Evolutionary conservation across 2,329 filamentous ascomycete genomes (phyloP).

Genomic region (Colletotrichum salicis): DNA sequence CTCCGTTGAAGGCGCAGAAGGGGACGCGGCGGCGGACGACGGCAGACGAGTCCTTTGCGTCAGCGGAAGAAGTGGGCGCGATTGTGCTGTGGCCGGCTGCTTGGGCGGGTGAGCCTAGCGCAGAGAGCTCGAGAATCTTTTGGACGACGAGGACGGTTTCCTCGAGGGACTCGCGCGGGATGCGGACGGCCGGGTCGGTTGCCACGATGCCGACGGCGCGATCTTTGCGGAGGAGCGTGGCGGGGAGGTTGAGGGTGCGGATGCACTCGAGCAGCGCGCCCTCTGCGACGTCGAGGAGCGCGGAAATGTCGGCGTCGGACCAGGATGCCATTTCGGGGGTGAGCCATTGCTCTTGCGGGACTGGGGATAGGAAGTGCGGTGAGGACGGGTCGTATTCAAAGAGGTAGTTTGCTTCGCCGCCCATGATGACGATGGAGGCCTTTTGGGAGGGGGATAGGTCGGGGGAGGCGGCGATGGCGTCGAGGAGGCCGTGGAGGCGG

Average conservation of each 20-base stretch:
- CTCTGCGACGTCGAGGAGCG: conserved; percentile 90
- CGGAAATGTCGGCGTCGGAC: conserved; percentile 79
- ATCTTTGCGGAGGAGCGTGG: conserved; percentile 85
- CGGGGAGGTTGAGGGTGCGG: conserved; percentile 80
- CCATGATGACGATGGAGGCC: conserved; percentile 88
- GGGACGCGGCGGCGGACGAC: conserved; percentile 63
- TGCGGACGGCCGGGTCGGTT: conserved; percentile 69
- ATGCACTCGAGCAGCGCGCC: conserved; percentile 84
- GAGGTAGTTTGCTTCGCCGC: conserved; percentile 95
- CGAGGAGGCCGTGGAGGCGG: conserved; percentile 85
- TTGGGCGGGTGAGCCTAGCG: conserved; percentile 51
- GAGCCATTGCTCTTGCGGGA: conserved; percentile 75
- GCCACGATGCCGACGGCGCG: conserved; percentile 84
- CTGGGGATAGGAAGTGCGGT: conserved; percentile 74
- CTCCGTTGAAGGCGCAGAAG: conserved; percentile 98
- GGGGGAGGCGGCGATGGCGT: conserved; percentile 73
- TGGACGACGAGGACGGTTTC: conserved; percentile 96
- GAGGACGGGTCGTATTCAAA: conserved; percentile 79
- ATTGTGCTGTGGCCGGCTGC: conserved; percentile 33
- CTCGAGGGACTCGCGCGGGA: conserved; percentile 89
- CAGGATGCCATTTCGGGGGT: conserved; percentile 82
- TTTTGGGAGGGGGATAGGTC: conserved; percentile 74
- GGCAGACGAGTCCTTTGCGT: background rate
- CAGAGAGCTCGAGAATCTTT: conserved; percentile 86
- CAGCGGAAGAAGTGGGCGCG: conserved; percentile 29